phyloP scores from a whole-genome alignment of 345 rosid genomes.

The Murraya koenigii region DNA sequence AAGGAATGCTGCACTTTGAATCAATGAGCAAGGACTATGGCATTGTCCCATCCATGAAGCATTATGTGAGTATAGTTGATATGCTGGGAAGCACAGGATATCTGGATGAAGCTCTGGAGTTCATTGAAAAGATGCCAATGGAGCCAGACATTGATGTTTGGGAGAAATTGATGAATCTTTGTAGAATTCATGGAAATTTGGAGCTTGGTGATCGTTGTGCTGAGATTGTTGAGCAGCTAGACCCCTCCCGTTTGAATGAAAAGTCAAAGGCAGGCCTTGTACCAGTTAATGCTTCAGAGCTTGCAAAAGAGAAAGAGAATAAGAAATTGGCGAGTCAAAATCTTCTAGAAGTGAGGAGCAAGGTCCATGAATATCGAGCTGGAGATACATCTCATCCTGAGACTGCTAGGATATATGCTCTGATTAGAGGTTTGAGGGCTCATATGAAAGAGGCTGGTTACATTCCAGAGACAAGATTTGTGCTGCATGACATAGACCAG shows the following conservation, averaged over 20 bases:
- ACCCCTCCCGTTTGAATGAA: conserved; percentile 53
- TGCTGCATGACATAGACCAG: conserved; percentile 75
- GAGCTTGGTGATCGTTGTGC: conserved; percentile 84
- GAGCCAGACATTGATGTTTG: conserved; percentile 62
- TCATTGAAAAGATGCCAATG: conserved; percentile 60
- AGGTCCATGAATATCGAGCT: conserved; percentile 57
- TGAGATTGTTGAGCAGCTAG: conserved; percentile 55
- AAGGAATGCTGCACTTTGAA: conserved; percentile 73
- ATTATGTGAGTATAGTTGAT: conserved; percentile 56
- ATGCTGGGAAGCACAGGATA: conserved; percentile 70
- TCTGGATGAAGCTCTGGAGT: conserved; percentile 74
- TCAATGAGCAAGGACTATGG: conserved; percentile 65
- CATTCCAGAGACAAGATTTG: conserved; percentile 53
- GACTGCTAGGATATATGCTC: conserved; percentile 46
- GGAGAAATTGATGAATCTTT: conserved; percentile 75
- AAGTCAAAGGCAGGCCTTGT: conserved; percentile 66
- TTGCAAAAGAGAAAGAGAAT: conserved; percentile 44
- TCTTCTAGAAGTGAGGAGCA: conserved; percentile 42
- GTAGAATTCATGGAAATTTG: conserved; percentile 66
- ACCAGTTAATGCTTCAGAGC: conserved; percentile 46
- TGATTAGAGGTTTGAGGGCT: conserved; percentile 50
- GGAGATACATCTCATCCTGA: conserved; percentile 86
- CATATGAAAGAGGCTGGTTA: conserved; percentile 84
- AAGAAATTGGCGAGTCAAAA: conserved; percentile 39
- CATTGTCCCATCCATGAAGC: conserved; percentile 59